Base-by-base conservation (phyloP, 1,139 yeast species). In the Blastobotrys indianensis region DNA sequence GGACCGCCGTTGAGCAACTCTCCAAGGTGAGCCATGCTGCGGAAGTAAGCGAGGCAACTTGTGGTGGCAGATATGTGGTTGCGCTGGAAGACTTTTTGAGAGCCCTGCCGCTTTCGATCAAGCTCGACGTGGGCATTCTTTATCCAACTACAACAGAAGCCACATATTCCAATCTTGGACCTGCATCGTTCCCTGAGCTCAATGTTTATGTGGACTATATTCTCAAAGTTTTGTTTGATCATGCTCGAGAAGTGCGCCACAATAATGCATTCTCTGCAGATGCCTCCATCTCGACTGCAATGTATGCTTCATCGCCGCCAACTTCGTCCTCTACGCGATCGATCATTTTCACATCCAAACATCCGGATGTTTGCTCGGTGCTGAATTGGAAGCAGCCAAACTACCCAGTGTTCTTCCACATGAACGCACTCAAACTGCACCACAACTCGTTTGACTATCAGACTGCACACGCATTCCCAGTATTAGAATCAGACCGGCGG, bases 341-440 rank as follows among this genome's bases (percentile, higher is more conserved):
- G 0, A 69, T 92, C 32, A 80, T 90, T 6, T 85, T 92, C 64
- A 78, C 94, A 13, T 86, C 97, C 0, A 79, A 87, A 42, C 88
- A 88, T 64, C 85, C 96, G 30, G 77, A 82, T 42, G 86, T 88
- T 15, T 92, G 98, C 66, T 87, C 95, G 15, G 85, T 87, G 42
- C 71, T 92, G 56, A 92, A 92, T 65, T 92, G 98, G 98, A 92
- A 92, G 65, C 98, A 92, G 66, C 98, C 98, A 4, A 92, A 90
- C 64, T 92, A 85, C 66, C 97, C 98, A 0, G 97, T 92, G 1
- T 82, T 92, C 55, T 84, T 85, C 65, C 78, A 82, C 44, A 79
- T 90, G 77, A 82, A 79, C 39, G 62, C 57, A 1, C 49, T 59
- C 17, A 44, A 50, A 10, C 49, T 55, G 23, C 35, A 42, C 35